A percentile compares a stretch with the other conserved stretches of the same genome.
Conservation (phyloP, 371 early-diverging fungal genomes). For the Encephalitozoon hellem region DNA sequence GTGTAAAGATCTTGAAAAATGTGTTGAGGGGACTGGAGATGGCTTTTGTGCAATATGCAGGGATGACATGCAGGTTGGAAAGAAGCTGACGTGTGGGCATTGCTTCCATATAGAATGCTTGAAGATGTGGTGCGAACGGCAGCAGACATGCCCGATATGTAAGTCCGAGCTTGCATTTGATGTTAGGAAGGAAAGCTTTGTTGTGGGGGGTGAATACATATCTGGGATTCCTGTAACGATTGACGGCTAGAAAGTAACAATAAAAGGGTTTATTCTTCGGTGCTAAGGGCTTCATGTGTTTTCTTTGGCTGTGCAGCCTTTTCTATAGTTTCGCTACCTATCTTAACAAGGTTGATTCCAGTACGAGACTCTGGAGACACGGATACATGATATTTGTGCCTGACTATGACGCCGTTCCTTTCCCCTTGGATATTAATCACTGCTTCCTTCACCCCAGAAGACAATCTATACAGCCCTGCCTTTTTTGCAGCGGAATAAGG, state of each 20-base stretch:
- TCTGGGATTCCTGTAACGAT: slow-evolving; percentile 34
- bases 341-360: background rate
- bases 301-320: background rate
- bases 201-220: slow-evolving; percentile 23
- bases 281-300: background rate
- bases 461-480: background rate
- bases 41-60: slow-evolving; percentile 57
- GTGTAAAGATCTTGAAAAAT: slow-evolving; percentile 37
- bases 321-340: background rate
- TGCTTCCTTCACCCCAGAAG: background rate
- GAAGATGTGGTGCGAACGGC: slow-evolving; percentile 89
- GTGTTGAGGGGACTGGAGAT: slow-evolving; percentile 34
- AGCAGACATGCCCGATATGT: slow-evolving; percentile 95
- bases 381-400: background rate
- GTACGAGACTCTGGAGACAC: background rate
- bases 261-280: background rate
- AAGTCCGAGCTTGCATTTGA: slow-evolving; percentile 47
- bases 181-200: background rate
- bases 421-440: background rate
- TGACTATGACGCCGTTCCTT: background rate
- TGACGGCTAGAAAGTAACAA: background rate
- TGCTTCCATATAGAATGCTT: slow-evolving; percentile 90
- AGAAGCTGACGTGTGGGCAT: slow-evolving; percentile 86
- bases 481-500: slow-evolving; percentile 39
- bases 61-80: slow-evolving; percentile 61